Evolutionary conservation across 345 rosid genomes (phyloP), one percentile per base, ranked within the genome.

Genomic region (Bruguiera gymnorhiza): DNA sequence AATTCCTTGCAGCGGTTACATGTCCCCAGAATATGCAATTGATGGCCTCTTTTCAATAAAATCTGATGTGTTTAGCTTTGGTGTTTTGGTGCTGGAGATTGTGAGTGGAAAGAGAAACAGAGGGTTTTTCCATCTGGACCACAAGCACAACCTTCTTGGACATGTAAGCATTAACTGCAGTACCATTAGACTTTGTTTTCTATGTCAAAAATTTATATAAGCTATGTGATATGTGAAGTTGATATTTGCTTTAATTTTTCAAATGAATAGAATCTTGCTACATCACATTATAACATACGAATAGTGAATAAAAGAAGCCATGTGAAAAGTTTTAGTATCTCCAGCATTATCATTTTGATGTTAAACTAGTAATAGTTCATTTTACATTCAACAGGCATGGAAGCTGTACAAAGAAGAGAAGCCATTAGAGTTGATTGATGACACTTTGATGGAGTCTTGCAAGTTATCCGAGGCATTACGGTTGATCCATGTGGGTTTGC

Each of bases 21-120:
- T 80, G 78, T 66, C 80, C n/a, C 83, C 83, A 6, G 80, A 80
- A 20, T 80, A 80, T 13, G 78, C 80, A 13, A 64, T 70, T 8
- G 83, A 76, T 30, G 83, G 83, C 23, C 50, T 61, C 7, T 80
- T 72, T 60, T 80, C 80, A 5, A 23, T 66, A 46, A 76, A 80
- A 27, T 80, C 80, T 0, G 80, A 76, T 30, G 78, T 76, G 4
- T 80, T 76, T 30, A 80, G 78, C 62, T 76, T 73, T 19, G 83
- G 80, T 20, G 75, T 76, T 5, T 16, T 80, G 50, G 48, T 80
- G 31, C 51, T 80, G 13, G 80, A 80, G 80, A 76, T 73, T 13
- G 43, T 76, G 2, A 62, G 56, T 20, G 78, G 80, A 58, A 73
- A 46, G 71, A 67, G 43, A 58, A 32, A 77, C 60, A 63, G 80